Evolutionary conservation across 2,329 filamentous ascomycete species (phyloP).

Genomic region (Mycosphaerelloides madeirae): DNA sequence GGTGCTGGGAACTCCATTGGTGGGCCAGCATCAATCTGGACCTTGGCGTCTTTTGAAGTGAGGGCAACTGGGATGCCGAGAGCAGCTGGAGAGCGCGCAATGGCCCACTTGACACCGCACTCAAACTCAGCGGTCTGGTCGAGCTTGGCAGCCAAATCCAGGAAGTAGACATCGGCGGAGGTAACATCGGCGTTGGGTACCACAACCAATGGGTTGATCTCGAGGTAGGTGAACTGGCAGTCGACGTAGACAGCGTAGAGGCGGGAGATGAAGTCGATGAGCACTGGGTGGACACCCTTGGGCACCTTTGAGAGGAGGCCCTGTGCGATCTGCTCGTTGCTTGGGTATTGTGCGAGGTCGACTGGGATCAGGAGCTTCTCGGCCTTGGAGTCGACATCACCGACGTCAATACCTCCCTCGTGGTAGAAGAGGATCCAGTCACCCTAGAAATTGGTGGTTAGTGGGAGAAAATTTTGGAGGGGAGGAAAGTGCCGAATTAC

Average conservation of each 20-base stretch:
- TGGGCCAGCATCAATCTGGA: conserved; percentile 92
- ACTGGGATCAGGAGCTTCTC: conserved; percentile 98
- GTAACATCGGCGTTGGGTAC: conserved; percentile 91
- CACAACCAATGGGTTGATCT: conserved; percentile 98
- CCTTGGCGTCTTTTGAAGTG: conserved; percentile 60
- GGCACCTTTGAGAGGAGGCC: conserved; percentile 89
- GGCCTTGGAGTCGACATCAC: conserved; percentile 97
- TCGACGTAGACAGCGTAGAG: conserved; percentile 99
- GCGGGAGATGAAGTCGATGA: conserved; percentile 97
- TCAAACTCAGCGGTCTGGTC: conserved; percentile 99
- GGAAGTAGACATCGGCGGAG: conserved; percentile 92
- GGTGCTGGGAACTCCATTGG: conserved; percentile 99
- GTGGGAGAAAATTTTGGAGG: conserved; percentile 10
- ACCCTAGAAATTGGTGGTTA: conserved; percentile 57
- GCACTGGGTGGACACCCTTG: conserved; percentile 91
- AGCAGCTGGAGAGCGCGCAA: conserved; percentile 84
- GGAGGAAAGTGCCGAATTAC: conserved; percentile 56
- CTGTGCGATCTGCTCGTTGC: conserved; percentile 86
- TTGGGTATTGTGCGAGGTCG: conserved; percentile 89
- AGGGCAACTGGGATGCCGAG: conserved; percentile 69
- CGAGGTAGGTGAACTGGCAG: conserved; percentile 99
- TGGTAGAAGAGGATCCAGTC: conserved; percentile 99
- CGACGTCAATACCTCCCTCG: conserved; percentile 98
- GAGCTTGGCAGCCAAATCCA: conserved; percentile 96
- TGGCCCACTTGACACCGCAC: conserved; percentile 97